Conservation (phyloP, 768 basidiomycete species). For the Mycena amicta region DNA sequence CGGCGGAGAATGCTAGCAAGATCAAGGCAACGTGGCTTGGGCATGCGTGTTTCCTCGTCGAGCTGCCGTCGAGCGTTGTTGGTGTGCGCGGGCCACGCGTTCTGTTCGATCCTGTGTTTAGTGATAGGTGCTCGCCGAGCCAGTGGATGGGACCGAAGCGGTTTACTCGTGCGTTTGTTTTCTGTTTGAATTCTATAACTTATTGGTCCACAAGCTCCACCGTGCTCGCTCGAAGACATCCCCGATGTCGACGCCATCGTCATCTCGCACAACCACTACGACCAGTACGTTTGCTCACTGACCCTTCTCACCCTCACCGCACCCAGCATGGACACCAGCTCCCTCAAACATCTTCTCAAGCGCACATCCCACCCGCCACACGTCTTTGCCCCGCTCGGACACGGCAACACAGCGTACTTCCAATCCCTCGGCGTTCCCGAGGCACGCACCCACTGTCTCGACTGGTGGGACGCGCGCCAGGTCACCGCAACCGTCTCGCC, state of each 20-base stretch:
- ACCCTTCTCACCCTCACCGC: background rate
- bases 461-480: conserved; percentile 63
- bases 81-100: conserved; percentile 43
- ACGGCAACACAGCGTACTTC: conserved; percentile 47
- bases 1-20: conserved; percentile 25
- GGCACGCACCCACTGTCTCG: conserved; percentile 51
- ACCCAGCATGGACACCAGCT: conserved; percentile 51
- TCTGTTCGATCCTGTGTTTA: conserved; percentile 55
- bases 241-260: conserved; percentile 64
- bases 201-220: conserved; percentile 35
- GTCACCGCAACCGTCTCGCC: conserved; percentile 34
- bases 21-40: conserved; percentile 57
- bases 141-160: conserved; percentile 48
- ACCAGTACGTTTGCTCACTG: conserved; percentile 40
- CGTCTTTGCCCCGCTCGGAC: conserved; percentile 57
- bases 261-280: conserved; percentile 60
- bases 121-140: conserved; percentile 49
- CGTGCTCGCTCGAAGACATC: conserved; percentile 54
- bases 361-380: conserved; percentile 41
- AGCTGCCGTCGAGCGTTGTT: conserved; percentile 38
- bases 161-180: conserved; percentile 39
- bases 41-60: conserved; percentile 55
- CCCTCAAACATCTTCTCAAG: conserved; percentile 40
- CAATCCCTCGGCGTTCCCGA: conserved; percentile 39
- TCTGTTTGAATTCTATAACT: too few relatives aligned